Conservation (phyloP, 306 rosid genomes). For the Cucumis melo region DNA sequence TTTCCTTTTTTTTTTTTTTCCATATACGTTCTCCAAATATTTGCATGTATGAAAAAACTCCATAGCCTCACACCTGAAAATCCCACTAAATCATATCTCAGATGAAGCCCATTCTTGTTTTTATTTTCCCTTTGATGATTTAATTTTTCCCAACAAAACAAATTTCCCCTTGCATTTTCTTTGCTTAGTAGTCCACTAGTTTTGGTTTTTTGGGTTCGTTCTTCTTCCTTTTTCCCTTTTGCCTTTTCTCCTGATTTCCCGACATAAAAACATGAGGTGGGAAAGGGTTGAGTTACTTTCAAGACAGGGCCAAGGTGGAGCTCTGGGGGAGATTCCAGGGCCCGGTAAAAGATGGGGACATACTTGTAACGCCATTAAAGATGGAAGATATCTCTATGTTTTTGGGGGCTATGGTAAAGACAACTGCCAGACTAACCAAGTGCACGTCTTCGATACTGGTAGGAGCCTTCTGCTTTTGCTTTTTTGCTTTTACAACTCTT, state of each 20-base stretch:
- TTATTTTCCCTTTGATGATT: neutral
- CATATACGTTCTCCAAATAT: neutral
- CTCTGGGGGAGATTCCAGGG: conserved; percentile 29
- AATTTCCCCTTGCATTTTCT: conserved; percentile 2
- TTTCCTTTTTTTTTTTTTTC: too few species aligned
- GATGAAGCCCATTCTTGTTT: neutral
- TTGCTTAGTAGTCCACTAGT: conserved; percentile 15
- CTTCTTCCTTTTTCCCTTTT: neutral
- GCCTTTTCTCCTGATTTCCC: conserved; percentile 13
- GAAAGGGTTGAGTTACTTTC: conserved; percentile 44
- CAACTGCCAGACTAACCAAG: conserved; percentile 93
- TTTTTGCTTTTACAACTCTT: neutral
- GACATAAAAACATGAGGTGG: conserved; percentile 69
- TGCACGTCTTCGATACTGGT: conserved; percentile 89
- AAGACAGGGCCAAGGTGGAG: conserved; percentile 31
- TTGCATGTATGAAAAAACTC: conserved; percentile 21
- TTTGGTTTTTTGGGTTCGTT: neutral
- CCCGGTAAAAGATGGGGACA: conserved; percentile 99
- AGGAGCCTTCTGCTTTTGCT: neutral
- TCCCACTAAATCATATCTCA: conserved; percentile 11
- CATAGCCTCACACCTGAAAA: conserved; percentile 13
- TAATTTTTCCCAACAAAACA: neutral
- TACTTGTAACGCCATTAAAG: conserved; percentile 89
- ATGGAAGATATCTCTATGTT: conserved; percentile 72
- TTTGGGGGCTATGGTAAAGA: conserved; percentile 92